Percentiles rank a stretch among this genome's conserved stretches.
phyloP scores from a whole-genome alignment of 2,329 filamentous ascomycete species.

The Hypoxylon sp. region DNA sequence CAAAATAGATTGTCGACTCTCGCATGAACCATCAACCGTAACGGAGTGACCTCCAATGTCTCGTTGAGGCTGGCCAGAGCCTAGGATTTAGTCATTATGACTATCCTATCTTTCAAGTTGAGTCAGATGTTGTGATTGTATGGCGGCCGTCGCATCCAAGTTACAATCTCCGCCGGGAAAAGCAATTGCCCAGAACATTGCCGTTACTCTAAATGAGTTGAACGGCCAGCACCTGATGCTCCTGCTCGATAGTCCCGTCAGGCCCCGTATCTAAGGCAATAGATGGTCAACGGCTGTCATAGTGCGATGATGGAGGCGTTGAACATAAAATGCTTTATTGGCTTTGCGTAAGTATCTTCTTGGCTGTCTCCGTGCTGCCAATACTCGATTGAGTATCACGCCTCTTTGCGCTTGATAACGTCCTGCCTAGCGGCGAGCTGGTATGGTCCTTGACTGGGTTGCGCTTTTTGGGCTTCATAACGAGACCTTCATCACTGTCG shows the following conservation, averaged over 20 bases:
- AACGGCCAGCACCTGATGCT: neutral
- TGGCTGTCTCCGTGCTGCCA: constrained; percentile 73
- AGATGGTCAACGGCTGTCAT: neutral
- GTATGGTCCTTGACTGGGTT: constrained; percentile 48
- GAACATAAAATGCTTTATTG: constrained; percentile 41
- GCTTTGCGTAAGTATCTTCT: constrained; percentile 62
- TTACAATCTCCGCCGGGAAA: neutral
- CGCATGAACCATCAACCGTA: neutral
- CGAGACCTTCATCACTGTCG: constrained; percentile 66
- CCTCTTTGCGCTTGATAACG: constrained; percentile 57
- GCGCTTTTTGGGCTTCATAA: constrained; percentile 66
- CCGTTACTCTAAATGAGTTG: neutral
- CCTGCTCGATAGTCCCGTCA: neutral
- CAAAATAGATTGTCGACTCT: constrained; percentile 10
- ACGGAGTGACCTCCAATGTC: neutral
- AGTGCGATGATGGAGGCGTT: neutral
- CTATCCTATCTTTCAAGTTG: neutral
- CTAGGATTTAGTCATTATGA: constrained; percentile 1
- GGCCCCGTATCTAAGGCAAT: neutral
- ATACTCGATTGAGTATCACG: constrained; percentile 72
- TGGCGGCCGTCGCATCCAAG: neutral
- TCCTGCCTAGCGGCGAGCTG: constrained; percentile 50
- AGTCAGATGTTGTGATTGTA: neutral
- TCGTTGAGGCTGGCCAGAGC: neutral
- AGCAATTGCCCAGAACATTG: neutral